Evolutionary conservation across 2,329 filamentous ascomycete species (phyloP).

Genomic region (Aurifilum marmelostoma): DNA sequence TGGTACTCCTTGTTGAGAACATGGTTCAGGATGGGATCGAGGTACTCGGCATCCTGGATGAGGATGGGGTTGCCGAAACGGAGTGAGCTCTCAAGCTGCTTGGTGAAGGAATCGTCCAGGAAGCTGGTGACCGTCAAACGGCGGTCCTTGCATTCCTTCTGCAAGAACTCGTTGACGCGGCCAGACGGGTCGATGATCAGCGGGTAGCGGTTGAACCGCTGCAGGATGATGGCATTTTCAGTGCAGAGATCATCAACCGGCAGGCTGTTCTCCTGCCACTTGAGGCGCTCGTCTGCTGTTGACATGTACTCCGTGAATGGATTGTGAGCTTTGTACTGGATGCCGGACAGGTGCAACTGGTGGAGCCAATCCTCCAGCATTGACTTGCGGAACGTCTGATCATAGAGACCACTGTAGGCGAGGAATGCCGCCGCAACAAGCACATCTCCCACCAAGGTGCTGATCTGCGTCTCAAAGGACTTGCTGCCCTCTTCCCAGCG

Average conservation of each 20-base stretch:
- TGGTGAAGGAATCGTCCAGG: constrained; percentile 95
- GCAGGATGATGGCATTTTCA: constrained; percentile 95
- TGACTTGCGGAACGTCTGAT: constrained; percentile 95
- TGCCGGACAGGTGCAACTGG: constrained; percentile 89
- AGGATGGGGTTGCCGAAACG: constrained; percentile 98
- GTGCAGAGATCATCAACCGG: constrained; percentile 98
- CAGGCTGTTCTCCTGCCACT: constrained; percentile 92
- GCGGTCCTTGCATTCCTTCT: constrained; percentile 91
- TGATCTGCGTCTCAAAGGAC: constrained; percentile 97
- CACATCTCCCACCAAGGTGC: constrained; percentile 93
- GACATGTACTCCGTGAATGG: constrained; percentile 96
- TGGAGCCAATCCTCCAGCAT: constrained; percentile 98
- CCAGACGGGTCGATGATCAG: constrained; percentile 98
- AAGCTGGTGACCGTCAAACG: constrained; percentile 97
- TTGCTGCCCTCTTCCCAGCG: constrained; percentile 98
- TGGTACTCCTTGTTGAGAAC: constrained; percentile 99
- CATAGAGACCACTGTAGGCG: constrained; percentile 94
- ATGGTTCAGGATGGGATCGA: constrained; percentile 96
- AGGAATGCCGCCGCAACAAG: constrained; percentile 96
- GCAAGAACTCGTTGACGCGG: constrained; percentile 89
- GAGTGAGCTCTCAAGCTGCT: constrained; percentile 94
- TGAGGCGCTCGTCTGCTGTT: constrained; percentile 89
- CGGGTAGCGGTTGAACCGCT: constrained; percentile 97
- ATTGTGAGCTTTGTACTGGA: constrained; percentile 91
- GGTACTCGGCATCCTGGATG: constrained; percentile 95